phyloP scores from a whole-genome alignment of 192 early-diverging fungal species.

The Geranomyces michiganensis region DNA sequence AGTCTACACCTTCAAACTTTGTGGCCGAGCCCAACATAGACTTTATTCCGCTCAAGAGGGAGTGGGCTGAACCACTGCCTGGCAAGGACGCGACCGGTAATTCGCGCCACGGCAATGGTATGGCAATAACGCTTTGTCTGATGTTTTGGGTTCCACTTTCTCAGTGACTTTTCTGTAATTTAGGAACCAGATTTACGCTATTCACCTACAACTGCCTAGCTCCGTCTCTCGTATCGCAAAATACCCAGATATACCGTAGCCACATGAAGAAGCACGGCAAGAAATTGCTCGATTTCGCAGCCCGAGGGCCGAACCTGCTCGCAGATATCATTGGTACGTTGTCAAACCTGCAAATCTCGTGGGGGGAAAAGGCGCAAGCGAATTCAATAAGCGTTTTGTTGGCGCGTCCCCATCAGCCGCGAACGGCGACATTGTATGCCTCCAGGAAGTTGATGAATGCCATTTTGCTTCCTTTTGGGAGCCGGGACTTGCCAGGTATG shows the following conservation, averaged over 20 bases:
- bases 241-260: conserved; percentile 9
- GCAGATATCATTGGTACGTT: conserved; percentile 20
- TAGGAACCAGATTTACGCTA: conserved; percentile 12
- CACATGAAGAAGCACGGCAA: conserved; percentile 5
- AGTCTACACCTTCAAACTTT: no score
- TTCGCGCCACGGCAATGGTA: no score
- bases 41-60: neutral
- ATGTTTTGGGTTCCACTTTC: no score
- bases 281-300: neutral
- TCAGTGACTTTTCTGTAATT: neutral
- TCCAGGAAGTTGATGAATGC: conserved; percentile 32
- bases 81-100: neutral
- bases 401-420: neutral
- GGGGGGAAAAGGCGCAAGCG: neutral
- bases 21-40: neutral
- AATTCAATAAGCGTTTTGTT: neutral
- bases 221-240: conserved; percentile 10
- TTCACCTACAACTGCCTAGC: conserved; percentile 31
- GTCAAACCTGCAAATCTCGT: neutral
- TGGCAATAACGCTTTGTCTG: no score
- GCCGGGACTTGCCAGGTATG: conserved; percentile 10
- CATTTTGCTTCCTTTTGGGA: conserved; percentile 15
- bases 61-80: neutral
- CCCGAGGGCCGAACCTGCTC: conserved; percentile 27
- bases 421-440: conserved; percentile 29